Conservation (phyloP, 2,329 filamentous ascomycete genomes). For the Aspergillus melleus region DNA sequence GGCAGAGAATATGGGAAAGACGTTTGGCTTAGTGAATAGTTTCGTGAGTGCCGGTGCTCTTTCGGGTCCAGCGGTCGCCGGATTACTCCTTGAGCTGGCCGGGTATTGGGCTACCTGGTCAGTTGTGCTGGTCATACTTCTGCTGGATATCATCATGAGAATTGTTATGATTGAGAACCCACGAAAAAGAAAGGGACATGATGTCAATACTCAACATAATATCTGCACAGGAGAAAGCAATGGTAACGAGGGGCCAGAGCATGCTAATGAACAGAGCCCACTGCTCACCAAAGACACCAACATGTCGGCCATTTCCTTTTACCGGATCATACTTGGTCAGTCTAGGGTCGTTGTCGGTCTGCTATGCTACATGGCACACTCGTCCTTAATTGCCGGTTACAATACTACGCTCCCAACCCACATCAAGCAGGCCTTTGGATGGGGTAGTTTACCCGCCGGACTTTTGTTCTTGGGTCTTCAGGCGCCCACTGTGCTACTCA, state of each 20-base stretch:
- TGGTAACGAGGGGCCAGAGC: no score
- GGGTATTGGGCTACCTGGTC: conserved; percentile 28
- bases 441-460: conserved; percentile 17
- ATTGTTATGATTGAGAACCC: conserved; percentile 25
- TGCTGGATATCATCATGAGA: conserved; percentile 25
- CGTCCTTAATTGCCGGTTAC: conserved; percentile 17
- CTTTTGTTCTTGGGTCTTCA: conserved; percentile 21
- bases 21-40: conserved; percentile 14
- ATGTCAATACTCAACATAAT: no score
- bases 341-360: conserved; percentile 14
- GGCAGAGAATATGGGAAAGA: conserved; percentile 20
- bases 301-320: conserved; percentile 10
- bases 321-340: conserved; percentile 14
- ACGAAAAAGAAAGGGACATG: no score
- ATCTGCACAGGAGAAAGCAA: no score
- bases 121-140: conserved; percentile 16
- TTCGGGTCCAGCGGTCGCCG: conserved; percentile 19
- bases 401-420: conserved; percentile 27
- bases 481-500: conserved; percentile 14
- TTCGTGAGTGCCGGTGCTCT: conserved; percentile 18
- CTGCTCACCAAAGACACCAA: not conserved
- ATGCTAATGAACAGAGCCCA: not conserved
- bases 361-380: conserved; percentile 7
- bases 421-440: conserved; percentile 21
- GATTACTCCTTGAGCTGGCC: conserved; percentile 17